A percentile compares a stretch with the other conserved stretches of the same genome.
Conservation (phyloP, 2,329 filamentous ascomycete genomes). For the Paraphaeosphaeria minitans region DNA sequence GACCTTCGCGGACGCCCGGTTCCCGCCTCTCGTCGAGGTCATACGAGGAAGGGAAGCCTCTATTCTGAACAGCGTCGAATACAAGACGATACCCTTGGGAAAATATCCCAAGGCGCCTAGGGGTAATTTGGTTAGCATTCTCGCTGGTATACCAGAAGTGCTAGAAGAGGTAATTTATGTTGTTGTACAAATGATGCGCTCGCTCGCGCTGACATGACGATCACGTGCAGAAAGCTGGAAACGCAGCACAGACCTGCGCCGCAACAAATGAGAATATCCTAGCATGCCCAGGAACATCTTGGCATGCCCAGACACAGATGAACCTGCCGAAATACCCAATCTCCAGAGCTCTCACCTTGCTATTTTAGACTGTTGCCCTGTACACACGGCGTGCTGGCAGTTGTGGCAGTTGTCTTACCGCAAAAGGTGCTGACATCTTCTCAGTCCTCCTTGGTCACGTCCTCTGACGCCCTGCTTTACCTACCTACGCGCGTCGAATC, state of each 20-base stretch:
- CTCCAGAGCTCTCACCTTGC: slow-evolving; percentile 25
- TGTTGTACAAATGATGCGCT: slow-evolving; percentile 1
- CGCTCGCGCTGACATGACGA: slow-evolving; percentile 12
- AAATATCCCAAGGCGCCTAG: slow-evolving; percentile 37
- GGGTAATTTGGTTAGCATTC: slow-evolving; percentile 42
- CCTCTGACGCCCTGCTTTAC: slow-evolving; percentile 18
- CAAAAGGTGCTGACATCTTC: background rate
- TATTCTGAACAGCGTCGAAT: slow-evolving; percentile 36
- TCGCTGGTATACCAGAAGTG: slow-evolving; percentile 38
- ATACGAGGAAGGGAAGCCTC: slow-evolving; percentile 45
- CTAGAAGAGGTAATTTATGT: slow-evolving; percentile 34
- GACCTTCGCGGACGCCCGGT: slow-evolving; percentile 31
- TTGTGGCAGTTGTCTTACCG: background rate
- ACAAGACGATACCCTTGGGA: slow-evolving; percentile 46
- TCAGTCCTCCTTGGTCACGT: background rate
- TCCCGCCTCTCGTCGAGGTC: slow-evolving; percentile 22
- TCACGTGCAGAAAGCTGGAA: slow-evolving; percentile 29
- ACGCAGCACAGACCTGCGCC: slow-evolving; percentile 24
- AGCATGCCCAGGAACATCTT: slow-evolving; percentile 16
- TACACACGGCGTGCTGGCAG: slow-evolving; percentile 24
- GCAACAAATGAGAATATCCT: slow-evolving; percentile 18
- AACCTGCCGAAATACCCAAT: slow-evolving; percentile 17
- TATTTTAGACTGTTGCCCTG: slow-evolving; percentile 33
- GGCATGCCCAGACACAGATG: slow-evolving; percentile 18
- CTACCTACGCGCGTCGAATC: slow-evolving; percentile 31